A percentile compares a stretch with the other conserved stretches of the same genome.
Conservation (phyloP, 2,329 filamentous ascomycete genomes). For the Leptographium galeiforme region DNA sequence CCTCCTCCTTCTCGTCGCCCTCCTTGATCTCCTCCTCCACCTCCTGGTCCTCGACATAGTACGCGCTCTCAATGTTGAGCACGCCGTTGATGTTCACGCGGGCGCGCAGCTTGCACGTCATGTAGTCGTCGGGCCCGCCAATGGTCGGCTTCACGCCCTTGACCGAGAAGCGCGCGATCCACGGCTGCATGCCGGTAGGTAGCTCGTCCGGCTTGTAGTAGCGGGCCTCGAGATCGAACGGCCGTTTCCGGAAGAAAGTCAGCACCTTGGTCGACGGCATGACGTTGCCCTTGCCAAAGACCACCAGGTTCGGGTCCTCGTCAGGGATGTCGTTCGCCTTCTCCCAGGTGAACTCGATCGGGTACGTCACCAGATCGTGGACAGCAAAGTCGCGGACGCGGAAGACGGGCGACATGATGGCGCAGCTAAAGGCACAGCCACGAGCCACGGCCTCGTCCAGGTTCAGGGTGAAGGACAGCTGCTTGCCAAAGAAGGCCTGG, state of each 20-base stretch:
- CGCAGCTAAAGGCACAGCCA: constrained; percentile 93
- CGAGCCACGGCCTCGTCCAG: constrained; percentile 94
- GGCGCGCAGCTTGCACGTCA: constrained; percentile 99
- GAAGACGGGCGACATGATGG: constrained; percentile 94
- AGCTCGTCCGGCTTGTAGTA: constrained; percentile 80
- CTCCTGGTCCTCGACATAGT: constrained; percentile 96
- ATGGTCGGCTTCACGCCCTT: constrained; percentile 75
- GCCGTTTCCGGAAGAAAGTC: constrained; percentile 97
- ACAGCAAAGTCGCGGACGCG: constrained; percentile 96
- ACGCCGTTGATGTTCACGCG: constrained; percentile 93
- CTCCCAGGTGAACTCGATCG: constrained; percentile 98
- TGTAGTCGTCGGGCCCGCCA: constrained; percentile 88
- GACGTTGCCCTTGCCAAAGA: constrained; percentile 94
- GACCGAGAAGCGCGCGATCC: constrained; percentile 95
- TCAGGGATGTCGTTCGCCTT: constrained; percentile 97
- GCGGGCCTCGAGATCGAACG: constrained; percentile 89
- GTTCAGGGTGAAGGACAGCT: constrained; percentile 90
- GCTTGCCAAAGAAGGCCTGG: constrained; percentile 82
- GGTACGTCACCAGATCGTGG: constrained; percentile 95
- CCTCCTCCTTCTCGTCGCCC: constrained; percentile 22
- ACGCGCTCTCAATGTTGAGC: constrained; percentile 90
- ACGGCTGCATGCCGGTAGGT: constrained; percentile 80
- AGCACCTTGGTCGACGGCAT: constrained; percentile 98
- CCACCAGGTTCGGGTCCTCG: constrained; percentile 91
- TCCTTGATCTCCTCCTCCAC: constrained; percentile 58